Percentiles rank a stretch among this genome's conserved stretches.
Evolutionary conservation across 352 stramenopile species (phyloP).

Genomic region (Pythium dissimile): DNA sequence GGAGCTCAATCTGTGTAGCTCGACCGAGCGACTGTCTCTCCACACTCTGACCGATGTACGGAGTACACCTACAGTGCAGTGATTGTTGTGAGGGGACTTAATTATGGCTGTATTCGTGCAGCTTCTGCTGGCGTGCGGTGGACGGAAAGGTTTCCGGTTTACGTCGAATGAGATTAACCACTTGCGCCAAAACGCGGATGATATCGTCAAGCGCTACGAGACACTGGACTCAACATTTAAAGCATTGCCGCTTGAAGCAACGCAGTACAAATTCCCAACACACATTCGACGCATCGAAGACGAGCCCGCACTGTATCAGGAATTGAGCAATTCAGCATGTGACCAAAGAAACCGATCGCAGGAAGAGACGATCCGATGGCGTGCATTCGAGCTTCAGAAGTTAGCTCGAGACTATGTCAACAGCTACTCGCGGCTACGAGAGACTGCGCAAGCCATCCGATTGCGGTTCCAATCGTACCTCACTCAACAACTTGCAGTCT

Average conservation of each 20-base stretch:
- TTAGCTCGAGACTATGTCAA: conserved; percentile 61
- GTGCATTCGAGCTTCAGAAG: conserved; percentile 72
- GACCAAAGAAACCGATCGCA: conserved; percentile 20
- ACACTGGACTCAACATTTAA: conserved; percentile 51
- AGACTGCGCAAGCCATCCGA: conserved; percentile 47
- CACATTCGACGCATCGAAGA: conserved; percentile 61
- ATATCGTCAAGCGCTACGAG: conserved; percentile 50
- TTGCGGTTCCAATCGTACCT: conserved; percentile 36
- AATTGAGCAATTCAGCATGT: background rate
- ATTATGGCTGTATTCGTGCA: too few species aligned
- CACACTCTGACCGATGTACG: conserved; percentile 79
- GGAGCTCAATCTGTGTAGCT: conserved; percentile 68
- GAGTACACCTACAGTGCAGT: too few species aligned
- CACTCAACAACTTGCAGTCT: background rate
- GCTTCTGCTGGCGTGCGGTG: conserved; percentile 72
- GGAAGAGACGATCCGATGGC: conserved; percentile 28
- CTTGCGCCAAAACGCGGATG: conserved; percentile 45
- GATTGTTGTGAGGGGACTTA: too few species aligned
- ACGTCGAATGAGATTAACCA: conserved; percentile 64
- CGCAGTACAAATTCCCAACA: conserved; percentile 50
- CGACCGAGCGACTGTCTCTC: conserved; percentile 67
- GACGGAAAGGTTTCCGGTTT: conserved; percentile 77
- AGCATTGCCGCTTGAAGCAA: conserved; percentile 51
- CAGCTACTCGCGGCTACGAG: conserved; percentile 48
- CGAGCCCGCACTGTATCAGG: conserved; percentile 18